These are phyloP conservation scores for Ganoderma lucidum DNA, from an alignment of 1,284 basidiomycete species.

Conservation along the genomic window DNA sequence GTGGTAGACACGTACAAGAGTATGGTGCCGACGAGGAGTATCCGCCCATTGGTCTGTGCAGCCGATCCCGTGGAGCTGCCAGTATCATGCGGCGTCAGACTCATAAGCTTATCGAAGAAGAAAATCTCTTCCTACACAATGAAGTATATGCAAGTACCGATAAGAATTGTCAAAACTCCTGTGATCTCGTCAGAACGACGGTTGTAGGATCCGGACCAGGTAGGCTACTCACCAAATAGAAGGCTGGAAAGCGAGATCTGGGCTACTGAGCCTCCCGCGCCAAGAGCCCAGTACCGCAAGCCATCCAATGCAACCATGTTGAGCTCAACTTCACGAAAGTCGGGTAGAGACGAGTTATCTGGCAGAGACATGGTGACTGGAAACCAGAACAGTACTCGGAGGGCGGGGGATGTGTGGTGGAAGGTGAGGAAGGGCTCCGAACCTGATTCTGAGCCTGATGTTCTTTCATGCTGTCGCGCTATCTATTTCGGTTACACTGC, in stretches of 20 bases:
- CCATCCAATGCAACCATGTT: background rate
- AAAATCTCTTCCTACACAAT: background rate
- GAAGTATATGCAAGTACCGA: background rate
- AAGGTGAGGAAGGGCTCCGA: background rate
- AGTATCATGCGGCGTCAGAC: background rate
- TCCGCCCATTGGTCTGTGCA: background rate
- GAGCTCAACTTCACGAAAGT: background rate
- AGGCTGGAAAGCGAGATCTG: constrained; percentile 1
- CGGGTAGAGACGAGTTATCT: background rate
- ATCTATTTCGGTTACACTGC: no score
- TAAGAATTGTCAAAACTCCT: constrained; percentile 4
- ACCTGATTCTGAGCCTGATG: no score
- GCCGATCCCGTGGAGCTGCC: background rate
- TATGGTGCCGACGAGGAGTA: no score
- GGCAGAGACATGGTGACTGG: background rate
- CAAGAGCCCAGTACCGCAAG: background rate
- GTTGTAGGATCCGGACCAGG: background rate
- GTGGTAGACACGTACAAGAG: no score
- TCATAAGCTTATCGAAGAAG: background rate
- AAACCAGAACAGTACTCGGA: background rate
- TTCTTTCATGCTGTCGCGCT: no score
- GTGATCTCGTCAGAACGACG: background rate
- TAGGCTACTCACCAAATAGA: background rate
- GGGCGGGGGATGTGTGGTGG: no score
- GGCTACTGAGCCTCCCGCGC: background rate